Base-by-base conservation (phyloP, 1,284 basidiomycete species). In the Ustilago bromivora region DNA sequence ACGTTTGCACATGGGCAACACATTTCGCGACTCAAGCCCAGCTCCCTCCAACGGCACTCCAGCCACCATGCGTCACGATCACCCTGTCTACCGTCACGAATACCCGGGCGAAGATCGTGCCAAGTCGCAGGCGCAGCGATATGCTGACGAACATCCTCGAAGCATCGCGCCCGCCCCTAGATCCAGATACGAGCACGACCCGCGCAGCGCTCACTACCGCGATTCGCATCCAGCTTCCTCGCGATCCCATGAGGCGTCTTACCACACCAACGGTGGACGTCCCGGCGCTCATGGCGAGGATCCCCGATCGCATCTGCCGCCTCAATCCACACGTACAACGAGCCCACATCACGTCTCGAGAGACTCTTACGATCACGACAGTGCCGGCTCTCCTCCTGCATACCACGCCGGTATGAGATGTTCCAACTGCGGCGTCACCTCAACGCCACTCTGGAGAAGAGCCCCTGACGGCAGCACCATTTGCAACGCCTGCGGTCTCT, bases 401-500 rank as follows among this genome's bases (percentile, higher is more conserved):
- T 70, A 69, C 32, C 57, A 67, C 15, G 66, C 75, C 2, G 70
- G 75, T 28, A 52, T 82, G 69, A 69, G 62, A 52, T 94, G 93
- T 87, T 93, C 92, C 87, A 94, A 94, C 83, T 94, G 93, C 87
- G 92, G 93, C 81, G 94, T 93, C 32, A 94, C 92, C 2, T 92
- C 92, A n/a, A 94, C 93, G 9, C 93, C 93, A 19, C 89, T 94
- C 52, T 94, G 93, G 93, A 89, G 93, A 75, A 93, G 94, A 86
- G 93, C 94, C 79, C 92, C 93, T 79, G 93, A 94, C 85, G 93
- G 93, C 65, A 93, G 93, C 88, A 94, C 92, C 0, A 92, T 94
- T 56, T 94, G 93, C 88, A 94, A 94, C 82, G 93, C 93, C 90
- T 94, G 87, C 63, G 55, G 74, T 7, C 72, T 80, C 17, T 78